Evolutionary conservation across 2,329 filamentous ascomycete species (phyloP).

Genomic region (Aureobasidium sp.): DNA sequence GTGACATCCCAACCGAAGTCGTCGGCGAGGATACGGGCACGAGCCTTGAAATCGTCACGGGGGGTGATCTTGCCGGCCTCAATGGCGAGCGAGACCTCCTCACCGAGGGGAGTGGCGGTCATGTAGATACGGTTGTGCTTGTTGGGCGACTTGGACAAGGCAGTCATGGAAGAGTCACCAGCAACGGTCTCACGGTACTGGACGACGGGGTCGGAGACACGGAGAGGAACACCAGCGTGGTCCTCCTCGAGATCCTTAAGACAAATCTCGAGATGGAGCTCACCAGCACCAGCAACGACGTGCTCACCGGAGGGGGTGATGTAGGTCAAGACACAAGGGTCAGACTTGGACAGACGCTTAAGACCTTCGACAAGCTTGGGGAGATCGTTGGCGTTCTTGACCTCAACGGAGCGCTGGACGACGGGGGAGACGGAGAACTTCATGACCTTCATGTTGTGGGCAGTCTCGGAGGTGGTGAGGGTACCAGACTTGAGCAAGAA

Average conservation of each 20-base stretch:
- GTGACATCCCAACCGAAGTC: conserved; percentile 99
- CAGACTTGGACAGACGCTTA: conserved; percentile 99
- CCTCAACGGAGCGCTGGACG: conserved; percentile 96
- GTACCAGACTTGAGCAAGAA: conserved; percentile 99
- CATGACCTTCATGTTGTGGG: conserved; percentile 99
- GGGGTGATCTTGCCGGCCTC: conserved; percentile 86
- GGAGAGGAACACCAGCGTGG: conserved; percentile 96
- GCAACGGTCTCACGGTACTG: conserved; percentile 96
- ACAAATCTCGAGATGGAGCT: conserved; percentile 99
- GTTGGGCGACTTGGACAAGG: conserved; percentile 99
- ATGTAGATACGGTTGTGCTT: conserved; percentile 99
- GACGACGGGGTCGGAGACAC: conserved; percentile 96
- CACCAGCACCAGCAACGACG: conserved; percentile 97
- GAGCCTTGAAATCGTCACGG: conserved; percentile 98
- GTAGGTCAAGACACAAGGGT: conserved; percentile 90
- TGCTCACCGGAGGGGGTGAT: conserved; percentile 95
- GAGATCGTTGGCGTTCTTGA: conserved; percentile 99
- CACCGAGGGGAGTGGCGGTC: conserved; percentile 78
- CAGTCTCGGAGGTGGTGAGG: conserved; percentile 91
- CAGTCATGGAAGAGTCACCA: conserved; percentile 81
- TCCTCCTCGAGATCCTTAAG: conserved; percentile 99
- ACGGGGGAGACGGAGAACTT: conserved; percentile 99
- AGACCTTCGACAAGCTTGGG: conserved; percentile 99
- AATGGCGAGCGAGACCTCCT: conserved; percentile 87
- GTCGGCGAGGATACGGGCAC: conserved; percentile 91